These are phyloP conservation scores for Scedosporium dehoogii DNA, from an alignment of 2,329 filamentous ascomycete species.

Conservation along the genomic window DNA sequence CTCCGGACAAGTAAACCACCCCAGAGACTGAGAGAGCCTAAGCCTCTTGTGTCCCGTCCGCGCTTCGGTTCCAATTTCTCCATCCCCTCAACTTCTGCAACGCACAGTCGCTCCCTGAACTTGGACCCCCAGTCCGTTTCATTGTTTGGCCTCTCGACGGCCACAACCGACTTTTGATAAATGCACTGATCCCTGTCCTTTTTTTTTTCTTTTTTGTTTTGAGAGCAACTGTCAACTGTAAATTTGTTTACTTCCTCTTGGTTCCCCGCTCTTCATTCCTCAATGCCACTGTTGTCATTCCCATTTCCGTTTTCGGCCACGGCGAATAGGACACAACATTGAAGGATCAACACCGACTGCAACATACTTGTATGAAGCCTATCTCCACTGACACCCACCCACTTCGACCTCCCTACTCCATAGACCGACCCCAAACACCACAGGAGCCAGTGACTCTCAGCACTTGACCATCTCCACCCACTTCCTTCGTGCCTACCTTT, in stretches of 20 bases:
- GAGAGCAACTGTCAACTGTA: not conserved
- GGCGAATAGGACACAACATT: not conserved
- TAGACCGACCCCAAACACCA: not conserved
- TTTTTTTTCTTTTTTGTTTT: not conserved
- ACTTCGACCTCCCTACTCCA: not conserved
- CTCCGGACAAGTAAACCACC: too few species aligned
- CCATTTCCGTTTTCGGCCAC: not conserved
- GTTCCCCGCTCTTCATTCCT: not conserved
- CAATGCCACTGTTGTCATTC: not conserved
- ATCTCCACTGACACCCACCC: not conserved
- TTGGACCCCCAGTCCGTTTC: not conserved
- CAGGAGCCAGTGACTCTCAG: not conserved
- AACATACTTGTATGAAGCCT: too few species aligned
- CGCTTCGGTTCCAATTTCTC: not conserved
- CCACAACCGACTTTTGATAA: not conserved
- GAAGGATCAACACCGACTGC: not conserved
- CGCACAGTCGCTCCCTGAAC: conserved; percentile 2
- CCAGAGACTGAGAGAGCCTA: too few species aligned
- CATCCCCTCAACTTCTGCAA: not conserved
- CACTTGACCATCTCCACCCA: not conserved
- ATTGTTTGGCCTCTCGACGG: not conserved
- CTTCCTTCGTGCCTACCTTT: not conserved
- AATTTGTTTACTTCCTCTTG: not conserved
- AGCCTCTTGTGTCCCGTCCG: not conserved
- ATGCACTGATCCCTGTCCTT: not conserved